Conservation (phyloP, 2,329 filamentous ascomycete species). For the Elsinoe necatrix region DNA sequence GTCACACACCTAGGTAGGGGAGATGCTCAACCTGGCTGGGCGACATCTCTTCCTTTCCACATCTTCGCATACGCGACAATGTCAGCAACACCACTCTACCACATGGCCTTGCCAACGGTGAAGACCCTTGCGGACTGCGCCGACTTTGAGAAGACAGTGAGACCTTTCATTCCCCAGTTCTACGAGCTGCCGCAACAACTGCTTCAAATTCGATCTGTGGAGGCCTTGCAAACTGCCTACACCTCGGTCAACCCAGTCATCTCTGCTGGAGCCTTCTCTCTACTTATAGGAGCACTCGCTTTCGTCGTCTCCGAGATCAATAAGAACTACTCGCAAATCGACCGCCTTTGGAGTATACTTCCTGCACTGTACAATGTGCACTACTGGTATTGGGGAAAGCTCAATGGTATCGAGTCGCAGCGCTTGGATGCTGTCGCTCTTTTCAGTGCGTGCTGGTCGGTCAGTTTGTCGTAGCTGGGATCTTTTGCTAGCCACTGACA, state of each 20-base stretch:
- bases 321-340: conserved; percentile 93
- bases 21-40: neutral
- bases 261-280: conserved; percentile 60
- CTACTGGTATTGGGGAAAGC: conserved; percentile 71
- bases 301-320: conserved; percentile 75
- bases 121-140: conserved; percentile 64
- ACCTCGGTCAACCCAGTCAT: conserved; percentile 78
- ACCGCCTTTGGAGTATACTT: conserved; percentile 83
- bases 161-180: conserved; percentile 65
- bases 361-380: conserved; percentile 82
- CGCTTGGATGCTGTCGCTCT: conserved; percentile 64
- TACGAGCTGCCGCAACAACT: conserved; percentile 36
- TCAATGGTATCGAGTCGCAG: conserved; percentile 60
- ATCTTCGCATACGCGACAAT: neutral
- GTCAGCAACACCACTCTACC: conserved; percentile 1
- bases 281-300: conserved; percentile 63
- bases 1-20: no score
- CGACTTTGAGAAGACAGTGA: conserved; percentile 64
- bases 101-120: conserved; percentile 56
- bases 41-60: neutral
- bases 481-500: neutral
- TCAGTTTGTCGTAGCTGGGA: conserved; percentile 4
- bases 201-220: conserved; percentile 49
- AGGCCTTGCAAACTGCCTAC: conserved; percentile 64
- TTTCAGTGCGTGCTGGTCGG: conserved; percentile 61